These are phyloP conservation scores for Phoma sp. DNA, from an alignment of 2,329 filamentous ascomycete genomes.

Conservation along the genomic window DNA sequence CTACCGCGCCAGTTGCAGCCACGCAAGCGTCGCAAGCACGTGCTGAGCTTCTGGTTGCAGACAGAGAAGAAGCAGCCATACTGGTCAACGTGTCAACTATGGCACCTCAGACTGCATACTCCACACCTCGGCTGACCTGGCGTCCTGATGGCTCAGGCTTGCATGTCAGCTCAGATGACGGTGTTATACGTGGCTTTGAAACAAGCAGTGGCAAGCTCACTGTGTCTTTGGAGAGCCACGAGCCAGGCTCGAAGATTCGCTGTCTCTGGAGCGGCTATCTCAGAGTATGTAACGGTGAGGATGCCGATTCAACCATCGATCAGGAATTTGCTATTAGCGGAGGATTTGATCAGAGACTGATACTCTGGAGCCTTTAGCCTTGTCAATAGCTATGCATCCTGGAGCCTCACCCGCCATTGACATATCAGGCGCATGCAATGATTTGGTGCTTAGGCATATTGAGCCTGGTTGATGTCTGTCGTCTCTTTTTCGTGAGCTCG, in stretches of 20 bases:
- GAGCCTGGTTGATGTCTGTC: neutral
- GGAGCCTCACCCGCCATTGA: neutral
- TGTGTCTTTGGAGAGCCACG: slow-evolving; percentile 60
- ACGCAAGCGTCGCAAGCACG: slow-evolving; percentile 61
- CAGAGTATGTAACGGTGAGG: slow-evolving; percentile 18
- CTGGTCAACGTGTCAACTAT: slow-evolving; percentile 64
- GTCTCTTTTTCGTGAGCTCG: neutral
- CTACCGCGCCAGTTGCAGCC: slow-evolving; percentile 19
- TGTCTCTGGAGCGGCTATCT: slow-evolving; percentile 63
- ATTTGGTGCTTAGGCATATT: neutral
- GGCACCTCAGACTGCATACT: slow-evolving; percentile 69
- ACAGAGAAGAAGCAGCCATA: slow-evolving; percentile 66
- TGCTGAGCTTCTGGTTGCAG: slow-evolving; percentile 58
- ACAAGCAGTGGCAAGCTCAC: slow-evolving; percentile 64
- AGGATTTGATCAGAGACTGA: slow-evolving; percentile 67
- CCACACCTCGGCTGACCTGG: slow-evolving; percentile 67
- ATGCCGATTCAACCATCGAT: slow-evolving; percentile 14
- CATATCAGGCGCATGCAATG: neutral
- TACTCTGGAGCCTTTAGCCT: slow-evolving; percentile 57
- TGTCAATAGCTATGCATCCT: neutral
- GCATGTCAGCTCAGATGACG: slow-evolving; percentile 71
- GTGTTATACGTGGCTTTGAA: slow-evolving; percentile 66
- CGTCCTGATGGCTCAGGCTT: slow-evolving; percentile 66
- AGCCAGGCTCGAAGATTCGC: slow-evolving; percentile 63
- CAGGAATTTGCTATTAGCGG: slow-evolving; percentile 67